Evolutionary conservation across 1,284 basidiomycete genomes (phyloP).

Genomic region (Naganishia sp.): DNA sequence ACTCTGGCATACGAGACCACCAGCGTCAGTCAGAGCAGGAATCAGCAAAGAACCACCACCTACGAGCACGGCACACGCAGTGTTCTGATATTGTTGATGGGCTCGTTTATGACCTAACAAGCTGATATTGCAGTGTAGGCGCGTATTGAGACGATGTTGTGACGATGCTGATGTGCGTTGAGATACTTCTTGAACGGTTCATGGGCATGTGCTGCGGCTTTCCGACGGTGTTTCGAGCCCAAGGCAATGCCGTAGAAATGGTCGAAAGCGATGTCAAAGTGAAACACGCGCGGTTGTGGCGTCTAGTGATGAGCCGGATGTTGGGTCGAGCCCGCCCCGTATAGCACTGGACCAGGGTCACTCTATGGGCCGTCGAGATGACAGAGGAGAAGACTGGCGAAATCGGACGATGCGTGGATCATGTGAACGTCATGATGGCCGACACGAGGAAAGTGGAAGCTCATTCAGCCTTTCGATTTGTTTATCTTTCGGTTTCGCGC

Average conservation of each 20-base stretch:
- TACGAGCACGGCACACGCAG: too few species aligned
- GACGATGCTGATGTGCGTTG: too few species aligned
- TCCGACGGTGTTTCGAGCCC: too few species aligned
- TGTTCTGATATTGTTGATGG: neutral
- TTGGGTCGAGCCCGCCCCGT: neutral
- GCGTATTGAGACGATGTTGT: neutral
- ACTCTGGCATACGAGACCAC: too few species aligned
- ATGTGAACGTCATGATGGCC: constrained; percentile 18
- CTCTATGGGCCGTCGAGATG: neutral
- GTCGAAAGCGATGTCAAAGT: neutral
- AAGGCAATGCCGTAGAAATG: too few species aligned
- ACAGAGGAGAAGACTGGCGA: neutral
- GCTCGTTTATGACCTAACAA: constrained; percentile 27
- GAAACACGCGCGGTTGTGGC: neutral
- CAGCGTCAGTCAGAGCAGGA: too few species aligned
- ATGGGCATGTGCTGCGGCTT: too few species aligned
- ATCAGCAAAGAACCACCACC: neutral
- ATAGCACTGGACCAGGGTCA: neutral
- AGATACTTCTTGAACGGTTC: too few species aligned
- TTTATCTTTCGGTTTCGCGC: constrained; percentile 21
- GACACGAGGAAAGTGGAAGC: constrained; percentile 25
- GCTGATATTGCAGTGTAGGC: neutral
- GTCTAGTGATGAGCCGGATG: neutral
- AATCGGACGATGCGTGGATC: neutral
- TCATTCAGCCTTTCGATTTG: constrained; percentile 18